Percentiles rank a stretch among this genome's conserved stretches.
Evolutionary conservation across 1,139 yeast species (phyloP).

Genomic region (Torulaspora globosa): DNA sequence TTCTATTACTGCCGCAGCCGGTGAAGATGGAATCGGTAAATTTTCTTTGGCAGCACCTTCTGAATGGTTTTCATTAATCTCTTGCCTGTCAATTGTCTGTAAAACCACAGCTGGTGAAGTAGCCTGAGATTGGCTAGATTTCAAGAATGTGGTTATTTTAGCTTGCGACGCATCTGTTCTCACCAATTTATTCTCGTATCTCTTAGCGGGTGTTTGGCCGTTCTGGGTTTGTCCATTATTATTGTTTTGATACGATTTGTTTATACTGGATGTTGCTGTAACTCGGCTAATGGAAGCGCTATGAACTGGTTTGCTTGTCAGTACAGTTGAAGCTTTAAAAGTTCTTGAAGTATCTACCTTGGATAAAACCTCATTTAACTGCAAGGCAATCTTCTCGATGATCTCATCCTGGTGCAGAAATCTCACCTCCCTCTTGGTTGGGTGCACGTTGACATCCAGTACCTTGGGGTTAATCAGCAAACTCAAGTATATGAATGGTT

Average conservation of each 20-base stretch:
- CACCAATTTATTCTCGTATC: constrained; percentile 61
- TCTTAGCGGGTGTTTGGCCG: constrained; percentile 26
- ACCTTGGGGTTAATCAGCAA: constrained; percentile 61
- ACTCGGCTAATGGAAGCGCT: constrained; percentile 9
- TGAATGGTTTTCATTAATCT: constrained; percentile 4
- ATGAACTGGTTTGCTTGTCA: constrained; percentile 15
- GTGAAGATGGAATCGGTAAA: constrained; percentile 1
- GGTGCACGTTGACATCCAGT: constrained; percentile 92
- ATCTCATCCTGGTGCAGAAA: constrained; percentile 86
- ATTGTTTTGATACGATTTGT: constrained; percentile 15
- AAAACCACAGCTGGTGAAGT: background rate
- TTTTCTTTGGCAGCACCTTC: constrained; percentile 3
- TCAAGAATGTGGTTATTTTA: constrained; percentile 48
- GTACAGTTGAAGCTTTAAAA: constrained; percentile 57
- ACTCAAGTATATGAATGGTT: constrained; percentile 73
- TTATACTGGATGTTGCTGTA: constrained; percentile 5
- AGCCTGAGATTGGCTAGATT: constrained; percentile 21
- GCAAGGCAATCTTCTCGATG: constrained; percentile 52
- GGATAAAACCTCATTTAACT: constrained; percentile 50
- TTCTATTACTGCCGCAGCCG: background rate
- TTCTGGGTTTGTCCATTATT: constrained; percentile 13
- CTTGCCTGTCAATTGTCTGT: background rate
- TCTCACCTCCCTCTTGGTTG: constrained; percentile 89
- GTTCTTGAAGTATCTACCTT: constrained; percentile 66
- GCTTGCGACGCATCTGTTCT: constrained; percentile 71